Conservation (phyloP, 2,329 filamentous ascomycete species). For the Nemania serpens region DNA sequence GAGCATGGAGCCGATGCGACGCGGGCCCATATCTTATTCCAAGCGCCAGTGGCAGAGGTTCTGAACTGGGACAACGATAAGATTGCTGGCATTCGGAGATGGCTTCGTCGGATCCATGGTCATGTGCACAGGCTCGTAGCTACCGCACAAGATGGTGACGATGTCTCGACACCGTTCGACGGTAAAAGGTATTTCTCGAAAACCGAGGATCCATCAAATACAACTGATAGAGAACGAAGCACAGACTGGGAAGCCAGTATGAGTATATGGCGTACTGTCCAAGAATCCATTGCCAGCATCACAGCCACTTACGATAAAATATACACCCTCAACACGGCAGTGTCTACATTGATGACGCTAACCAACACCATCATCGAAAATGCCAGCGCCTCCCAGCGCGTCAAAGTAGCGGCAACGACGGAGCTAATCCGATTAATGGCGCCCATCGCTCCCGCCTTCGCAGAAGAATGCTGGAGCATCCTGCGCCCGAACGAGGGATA, state of each 20-base stretch:
- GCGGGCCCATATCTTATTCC: conserved; percentile 85
- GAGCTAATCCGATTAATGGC: conserved; percentile 73
- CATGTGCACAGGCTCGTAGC: conserved; percentile 49
- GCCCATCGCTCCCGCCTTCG: conserved; percentile 78
- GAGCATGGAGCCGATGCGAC: conserved; percentile 83
- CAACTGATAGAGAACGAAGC: conserved; percentile 35
- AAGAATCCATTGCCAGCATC: conserved; percentile 69
- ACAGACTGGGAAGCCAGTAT: conserved; percentile 52
- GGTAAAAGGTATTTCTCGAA: conserved; percentile 47
- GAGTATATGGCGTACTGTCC: conserved; percentile 66
- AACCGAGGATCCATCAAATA: conserved; percentile 38
- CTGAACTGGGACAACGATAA: conserved; percentile 87
- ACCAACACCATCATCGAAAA: conserved; percentile 69
- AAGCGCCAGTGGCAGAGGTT: conserved; percentile 81
- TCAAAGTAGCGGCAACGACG: conserved; percentile 56
- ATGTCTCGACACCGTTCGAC: conserved; percentile 22
- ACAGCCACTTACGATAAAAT: conserved; percentile 71
- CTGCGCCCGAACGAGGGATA: conserved; percentile 50
- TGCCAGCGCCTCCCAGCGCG: conserved; percentile 45
- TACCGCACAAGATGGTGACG: neutral
- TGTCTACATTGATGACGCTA: conserved; percentile 81
- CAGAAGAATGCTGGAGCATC: conserved; percentile 78
- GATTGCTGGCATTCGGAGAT: conserved; percentile 80
- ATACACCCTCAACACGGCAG: conserved; percentile 79
- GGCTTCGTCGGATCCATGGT: conserved; percentile 72